phyloP scores from a whole-genome alignment of 345 rosid species.

The Hibiscus syriacus region DNA sequence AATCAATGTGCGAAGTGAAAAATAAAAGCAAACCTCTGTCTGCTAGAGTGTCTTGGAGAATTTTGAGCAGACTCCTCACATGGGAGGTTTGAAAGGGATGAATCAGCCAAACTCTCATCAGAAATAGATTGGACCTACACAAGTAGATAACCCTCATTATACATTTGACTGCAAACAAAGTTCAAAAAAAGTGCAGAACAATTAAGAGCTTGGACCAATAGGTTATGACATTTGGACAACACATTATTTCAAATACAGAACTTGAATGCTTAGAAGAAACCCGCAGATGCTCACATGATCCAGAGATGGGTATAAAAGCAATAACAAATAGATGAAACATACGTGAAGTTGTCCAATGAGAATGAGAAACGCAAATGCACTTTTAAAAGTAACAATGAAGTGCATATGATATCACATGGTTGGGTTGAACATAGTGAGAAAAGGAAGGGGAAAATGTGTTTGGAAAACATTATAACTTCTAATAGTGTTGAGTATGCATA shows the following conservation, averaged over 20 bases:
- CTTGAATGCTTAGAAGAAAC: not conserved
- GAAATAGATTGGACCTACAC: conserved; percentile 58
- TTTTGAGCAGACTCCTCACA: conserved; percentile 23
- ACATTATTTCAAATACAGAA: not conserved
- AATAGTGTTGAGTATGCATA: not conserved
- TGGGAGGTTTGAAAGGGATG: conserved; percentile 25
- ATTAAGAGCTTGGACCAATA: not conserved
- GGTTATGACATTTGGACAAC: not conserved
- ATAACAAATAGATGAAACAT: not conserved
- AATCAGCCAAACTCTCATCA: conserved; percentile 37
- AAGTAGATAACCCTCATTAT: conserved; percentile 20
- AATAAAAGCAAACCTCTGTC: conserved; percentile 41
- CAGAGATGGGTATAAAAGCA: not conserved
- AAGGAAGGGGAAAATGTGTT: not conserved
- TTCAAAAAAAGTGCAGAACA: conserved; percentile 5
- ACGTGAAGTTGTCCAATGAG: too few species aligned
- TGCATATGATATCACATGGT: not conserved
- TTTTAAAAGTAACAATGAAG: not conserved
- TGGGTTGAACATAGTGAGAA: not conserved
- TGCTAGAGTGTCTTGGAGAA: conserved; percentile 22
- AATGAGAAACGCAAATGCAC: not conserved
- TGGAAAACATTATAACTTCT: not conserved
- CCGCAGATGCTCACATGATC: not conserved
- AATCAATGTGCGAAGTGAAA: not conserved
- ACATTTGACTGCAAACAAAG: conserved; percentile 6